A percentile compares a stretch with the other conserved stretches of the same genome.
Conservation (phyloP, 331 rosid genomes). For the Cydonia oblonga region DNA sequence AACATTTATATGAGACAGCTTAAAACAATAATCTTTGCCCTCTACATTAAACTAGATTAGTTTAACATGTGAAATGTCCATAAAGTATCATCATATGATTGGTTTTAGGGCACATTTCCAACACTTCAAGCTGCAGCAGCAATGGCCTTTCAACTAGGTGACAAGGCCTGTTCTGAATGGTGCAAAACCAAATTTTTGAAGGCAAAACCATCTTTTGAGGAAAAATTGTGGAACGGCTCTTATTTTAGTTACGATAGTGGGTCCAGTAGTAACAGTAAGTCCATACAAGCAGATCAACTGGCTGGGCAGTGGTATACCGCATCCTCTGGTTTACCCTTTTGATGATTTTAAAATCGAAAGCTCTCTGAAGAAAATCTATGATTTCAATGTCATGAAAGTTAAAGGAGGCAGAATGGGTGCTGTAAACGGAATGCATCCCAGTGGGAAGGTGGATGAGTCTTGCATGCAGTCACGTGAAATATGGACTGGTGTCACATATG, state of each 20-base stretch:
- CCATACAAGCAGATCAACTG: slow-evolving; percentile 95
- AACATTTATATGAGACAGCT: no score
- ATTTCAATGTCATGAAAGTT: slow-evolving; percentile 89
- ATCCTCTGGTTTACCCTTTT: slow-evolving; percentile 79
- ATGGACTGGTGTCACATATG: slow-evolving; percentile 97
- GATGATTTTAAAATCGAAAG: slow-evolving; percentile 69
- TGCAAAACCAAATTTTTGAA: slow-evolving; percentile 80
- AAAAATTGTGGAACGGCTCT: slow-evolving; percentile 86
- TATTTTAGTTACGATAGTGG: slow-evolving; percentile 96
- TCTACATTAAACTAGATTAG: no score
- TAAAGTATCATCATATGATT: no score
- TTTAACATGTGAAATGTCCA: no score
- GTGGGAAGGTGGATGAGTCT: slow-evolving; percentile 88
- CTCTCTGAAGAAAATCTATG: slow-evolving; percentile 68
- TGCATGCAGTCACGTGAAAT: slow-evolving; percentile 99
- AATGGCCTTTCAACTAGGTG: slow-evolving; percentile 84
- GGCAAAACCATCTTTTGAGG: slow-evolving; percentile 81
- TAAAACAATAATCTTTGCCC: no score
- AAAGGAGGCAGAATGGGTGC: slow-evolving; percentile 98
- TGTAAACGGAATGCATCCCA: slow-evolving; percentile 95
- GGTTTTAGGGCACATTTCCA: no score
- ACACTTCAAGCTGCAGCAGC: slow-evolving; percentile 98
- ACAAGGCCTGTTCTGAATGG: slow-evolving; percentile 72
- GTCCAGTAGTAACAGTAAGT: slow-evolving; percentile 79
- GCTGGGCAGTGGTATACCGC: slow-evolving; percentile 99